Evolutionary conservation across 768 basidiomycete genomes (phyloP).

Genomic region (Mycena filopes): DNA sequence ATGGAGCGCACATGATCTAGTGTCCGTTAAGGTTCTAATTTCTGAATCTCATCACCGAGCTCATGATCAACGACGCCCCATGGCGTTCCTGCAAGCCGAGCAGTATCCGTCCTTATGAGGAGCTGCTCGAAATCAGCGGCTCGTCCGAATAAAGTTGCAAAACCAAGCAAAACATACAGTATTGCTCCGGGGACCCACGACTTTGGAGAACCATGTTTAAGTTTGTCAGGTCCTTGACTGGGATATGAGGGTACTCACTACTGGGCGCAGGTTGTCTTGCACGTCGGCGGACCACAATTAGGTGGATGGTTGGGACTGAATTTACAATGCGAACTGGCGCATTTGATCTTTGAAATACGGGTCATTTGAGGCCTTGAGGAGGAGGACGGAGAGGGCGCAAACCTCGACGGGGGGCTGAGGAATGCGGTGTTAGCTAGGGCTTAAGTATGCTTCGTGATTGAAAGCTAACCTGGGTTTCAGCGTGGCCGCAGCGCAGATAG

Average conservation of each 20-base stretch:
- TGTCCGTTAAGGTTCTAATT: too few species aligned
- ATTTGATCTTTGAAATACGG: constrained; percentile 50
- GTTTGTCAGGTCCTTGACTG: not conserved
- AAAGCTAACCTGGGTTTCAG: constrained; percentile 51
- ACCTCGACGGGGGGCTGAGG: constrained; percentile 32
- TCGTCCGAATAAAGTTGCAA: not conserved
- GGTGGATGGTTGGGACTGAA: constrained; percentile 65
- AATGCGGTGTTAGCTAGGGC: not conserved
- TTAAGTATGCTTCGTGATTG: not conserved
- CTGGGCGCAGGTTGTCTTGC: constrained; percentile 57
- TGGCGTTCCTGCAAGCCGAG: constrained; percentile 8
- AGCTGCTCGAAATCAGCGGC: constrained; percentile 41
- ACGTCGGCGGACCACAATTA: constrained; percentile 52
- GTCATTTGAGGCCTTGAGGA: not conserved
- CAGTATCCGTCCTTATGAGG: constrained; percentile 54
- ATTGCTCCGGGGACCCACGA: constrained; percentile 56
- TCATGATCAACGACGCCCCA: too few species aligned
- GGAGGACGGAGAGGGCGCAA: not conserved
- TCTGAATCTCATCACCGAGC: too few species aligned
- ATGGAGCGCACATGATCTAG: too few species aligned
- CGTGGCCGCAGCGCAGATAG: constrained; percentile 62
- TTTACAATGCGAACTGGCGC: constrained; percentile 57
- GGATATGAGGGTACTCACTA: constrained; percentile 51
- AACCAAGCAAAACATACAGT: constrained; percentile 46
- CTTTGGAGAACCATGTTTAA: constrained; percentile 38